These are phyloP conservation scores for Gynostemma pentaphyllum DNA, from an alignment of 306 rosid genomes.

Conservation along the genomic window DNA sequence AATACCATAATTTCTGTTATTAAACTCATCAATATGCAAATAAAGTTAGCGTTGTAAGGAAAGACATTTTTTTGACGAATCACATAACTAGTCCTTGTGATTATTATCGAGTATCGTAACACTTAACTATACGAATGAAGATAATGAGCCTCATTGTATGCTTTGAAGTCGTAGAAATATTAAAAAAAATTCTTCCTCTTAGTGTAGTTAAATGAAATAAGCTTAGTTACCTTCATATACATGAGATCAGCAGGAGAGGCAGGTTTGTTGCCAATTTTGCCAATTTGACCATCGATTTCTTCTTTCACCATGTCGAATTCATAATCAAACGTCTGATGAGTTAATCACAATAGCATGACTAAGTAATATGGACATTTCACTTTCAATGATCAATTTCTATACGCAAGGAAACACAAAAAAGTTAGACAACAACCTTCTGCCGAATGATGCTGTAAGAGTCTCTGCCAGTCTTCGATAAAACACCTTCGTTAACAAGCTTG, in stretches of 20 bases:
- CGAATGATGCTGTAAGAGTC: constrained; percentile 48
- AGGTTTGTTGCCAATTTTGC: constrained; percentile 24
- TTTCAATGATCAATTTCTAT: not conserved
- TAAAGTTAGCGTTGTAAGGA: not conserved
- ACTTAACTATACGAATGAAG: too few species aligned
- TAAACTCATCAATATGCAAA: not conserved
- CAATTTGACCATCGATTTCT: constrained; percentile 40
- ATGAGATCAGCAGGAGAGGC: constrained; percentile 39
- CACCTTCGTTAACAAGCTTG: constrained; percentile 54
- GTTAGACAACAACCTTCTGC: constrained; percentile 40
- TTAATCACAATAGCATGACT: constrained; percentile 1
- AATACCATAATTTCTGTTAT: not conserved
- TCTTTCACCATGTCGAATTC: constrained; percentile 64
- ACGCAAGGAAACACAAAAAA: not conserved
- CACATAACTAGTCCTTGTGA: not conserved
- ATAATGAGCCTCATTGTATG: too few species aligned
- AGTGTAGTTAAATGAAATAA: not conserved
- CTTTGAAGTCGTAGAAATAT: not conserved
- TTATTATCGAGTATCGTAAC: not conserved
- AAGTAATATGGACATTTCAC: constrained; percentile 3
- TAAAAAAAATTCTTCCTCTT: constrained; percentile 3
- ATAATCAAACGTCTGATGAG: constrained; percentile 42
- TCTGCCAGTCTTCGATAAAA: constrained; percentile 45
- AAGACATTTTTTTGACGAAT: not conserved
- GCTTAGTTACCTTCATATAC: constrained; percentile 52